Base-by-base conservation (phyloP, 2,329 filamentous ascomycete genomes). In the Chalaropsis thielavioides region DNA sequence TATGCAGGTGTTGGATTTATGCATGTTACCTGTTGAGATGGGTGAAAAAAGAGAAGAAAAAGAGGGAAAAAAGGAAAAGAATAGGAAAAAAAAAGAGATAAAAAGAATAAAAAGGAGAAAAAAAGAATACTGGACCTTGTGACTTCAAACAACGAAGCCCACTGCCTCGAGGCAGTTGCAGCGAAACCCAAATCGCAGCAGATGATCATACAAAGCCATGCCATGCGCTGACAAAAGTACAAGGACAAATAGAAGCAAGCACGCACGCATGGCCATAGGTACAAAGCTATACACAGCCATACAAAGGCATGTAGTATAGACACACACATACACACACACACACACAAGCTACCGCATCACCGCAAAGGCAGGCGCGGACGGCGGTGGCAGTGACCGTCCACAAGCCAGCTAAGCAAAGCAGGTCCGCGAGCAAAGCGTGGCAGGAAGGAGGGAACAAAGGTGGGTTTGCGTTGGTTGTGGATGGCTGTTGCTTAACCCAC, bases 401-500 rank as follows among this genome's bases (percentile, higher is more conserved):
- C 51, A 56, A 49, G 44, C 51, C 8, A 56, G 51, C 49, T 6
- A 54, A 31, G 49, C 49, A 27, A 27, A 54, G 49, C 49, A 54
- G 19, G 51, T 56, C 24, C 51, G 51, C 51, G 51, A 56, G 22
- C 51, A 56, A 19, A 56, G 51, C 51, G 51, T 56, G 51, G 51
- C 13, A 35, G 49, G 49, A 35, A 35, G 49, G 49, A 27, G 49
- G 49, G 49, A 31, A 54, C 24, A 54, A 17, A 31, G 49, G 49
- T 54, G 49, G 49, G 24, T 54, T 54, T 54, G 44, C 44, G 17
- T 35, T 56, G 15, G 11, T 56, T 27, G 24, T 17, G 49, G 49
- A 27, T 56, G 49, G 49, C 22, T 54, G 24, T 56, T 56, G 22
- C 51, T 56, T 27, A 35, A 56, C 22, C 24, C 51, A 56, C 51